Base-by-base conservation (phyloP, 1,284 basidiomycete genomes). In the Neolentinus lepideus region DNA sequence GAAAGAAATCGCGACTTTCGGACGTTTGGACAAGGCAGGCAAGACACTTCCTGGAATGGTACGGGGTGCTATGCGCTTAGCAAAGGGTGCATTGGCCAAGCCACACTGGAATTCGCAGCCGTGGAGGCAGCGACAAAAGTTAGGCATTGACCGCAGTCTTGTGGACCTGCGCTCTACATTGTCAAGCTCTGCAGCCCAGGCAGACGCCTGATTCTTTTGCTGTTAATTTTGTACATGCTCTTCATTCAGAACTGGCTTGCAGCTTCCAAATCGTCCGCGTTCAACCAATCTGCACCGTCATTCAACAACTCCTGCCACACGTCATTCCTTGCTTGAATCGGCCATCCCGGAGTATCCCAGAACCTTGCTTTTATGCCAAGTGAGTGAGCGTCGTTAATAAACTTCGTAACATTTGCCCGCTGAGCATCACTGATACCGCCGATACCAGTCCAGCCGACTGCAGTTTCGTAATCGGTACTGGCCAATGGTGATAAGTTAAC, bases 261-360 rank as follows among this genome's bases (percentile, higher is more conserved):
- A 10, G 77, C 77, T 50, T 71, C 69, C 55, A 80, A 63, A 59
- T 80, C 77, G 64, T 81, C 79, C 14, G 75, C 78, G 58, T 83
- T 81, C 57, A 81, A 60, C 78, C 79, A 81, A 60, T 79, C 77
- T 22, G 72, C 73, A 3, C 79, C 79, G 47, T 70, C 69, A 51
- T 74, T 64, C 57, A 75, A 50, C 57, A 80, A 58, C 54, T 68
- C 67, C 54, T 61, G 65, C 78, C 77, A 80, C 3, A 79, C 66
- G 52, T 69, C 71, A 45, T 73, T 64, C 31, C 78, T 66, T 1
- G 77, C 76, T 57, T 59, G 57, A 25, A 79, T 73, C 2, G 79
- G 78, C 73, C 74, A 80, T 6, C 67, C 76, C 1, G 78, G 79
- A 2, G 77, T 78, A 61, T 79, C 75, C 76, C 77, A 81, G 59